Base-by-base conservation (phyloP, 768 basidiomycete species). In the Lentinula raphanica region DNA sequence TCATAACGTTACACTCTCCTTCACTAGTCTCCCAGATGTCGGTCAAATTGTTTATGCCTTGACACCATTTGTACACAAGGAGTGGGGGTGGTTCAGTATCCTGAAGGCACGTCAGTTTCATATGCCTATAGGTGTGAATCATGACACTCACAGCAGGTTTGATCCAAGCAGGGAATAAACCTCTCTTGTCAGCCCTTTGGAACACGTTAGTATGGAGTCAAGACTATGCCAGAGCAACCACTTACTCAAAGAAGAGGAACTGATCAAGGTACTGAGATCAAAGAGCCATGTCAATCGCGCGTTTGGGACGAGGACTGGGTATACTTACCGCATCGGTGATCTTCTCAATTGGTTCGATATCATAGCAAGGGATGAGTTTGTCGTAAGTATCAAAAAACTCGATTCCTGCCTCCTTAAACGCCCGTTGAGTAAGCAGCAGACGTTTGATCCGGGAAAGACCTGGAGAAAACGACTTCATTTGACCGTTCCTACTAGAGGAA, bases 271-370 rank as follows among this genome's bases (percentile, higher is more conserved):
- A 98, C 81, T 90, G 61, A 3, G 56, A 58, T 25, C 35, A 58
- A 28, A 46, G 19, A 58, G 65, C 63, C 54, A 68, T 56, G 36
- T 51, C 32, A 53, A 21, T 32, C 23, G 28, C 51, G 45, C 23
- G 53, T 12, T 49, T 29, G 38, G 38, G 32, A 42, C 4, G 21
- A 2, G 15, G 29, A 35, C 32, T 7, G 8, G 17, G 5, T 11
- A 5, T 12, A 79, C 87, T 68, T 63, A 90, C 87, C 35, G 97
- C 97, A 72, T 98, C 97, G 27, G 97, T 98, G 63, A 99, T 98
- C 85, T 99, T 99, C 79, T 99, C 97, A 15, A 99, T 94, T 0
- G 97, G 97, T 70, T 99, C 97, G 61, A 99, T 98, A 66, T 98
- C 96, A 69, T 99, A 98, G 69, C 94, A 98, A 25, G 95, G 94